Evolutionary conservation across 2,329 filamentous ascomycete genomes (phyloP).

Genomic region (Diaporthe helianthi): DNA sequence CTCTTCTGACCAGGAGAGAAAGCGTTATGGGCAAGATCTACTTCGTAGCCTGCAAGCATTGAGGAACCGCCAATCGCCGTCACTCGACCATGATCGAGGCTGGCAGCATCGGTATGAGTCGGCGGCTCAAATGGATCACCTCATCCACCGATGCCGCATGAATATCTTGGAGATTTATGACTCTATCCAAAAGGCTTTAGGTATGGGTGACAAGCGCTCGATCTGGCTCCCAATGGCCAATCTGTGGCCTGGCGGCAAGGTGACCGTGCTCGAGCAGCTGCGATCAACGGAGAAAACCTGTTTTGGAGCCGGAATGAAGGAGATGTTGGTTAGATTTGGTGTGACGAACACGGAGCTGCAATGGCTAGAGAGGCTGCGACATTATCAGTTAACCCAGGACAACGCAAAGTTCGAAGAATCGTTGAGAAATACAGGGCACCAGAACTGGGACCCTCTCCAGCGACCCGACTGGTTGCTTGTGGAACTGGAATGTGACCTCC

Average conservation of each 20-base stretch:
- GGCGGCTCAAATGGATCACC: background rate
- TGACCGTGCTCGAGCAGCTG: constrained; percentile 56
- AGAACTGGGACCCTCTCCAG: constrained; percentile 61
- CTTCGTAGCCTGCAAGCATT: background rate
- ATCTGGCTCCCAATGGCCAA: constrained; percentile 51
- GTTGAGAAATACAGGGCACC: constrained; percentile 55
- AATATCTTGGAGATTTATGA: background rate
- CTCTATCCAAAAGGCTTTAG: background rate
- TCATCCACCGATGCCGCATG: background rate
- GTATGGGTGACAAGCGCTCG: background rate
- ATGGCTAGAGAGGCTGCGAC: constrained; percentile 51
- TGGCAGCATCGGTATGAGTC: background rate
- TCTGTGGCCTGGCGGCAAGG: constrained; percentile 53
- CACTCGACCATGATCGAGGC: accelerated
- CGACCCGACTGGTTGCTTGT: constrained; percentile 70
- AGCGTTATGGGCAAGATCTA: constrained; percentile 6
- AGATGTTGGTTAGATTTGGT: constrained; percentile 52
- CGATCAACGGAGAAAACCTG: constrained; percentile 41
- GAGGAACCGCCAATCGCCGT: background rate
- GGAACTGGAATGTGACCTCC: constrained; percentile 69
- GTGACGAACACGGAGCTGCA: constrained; percentile 53
- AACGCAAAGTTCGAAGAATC: constrained; percentile 50
- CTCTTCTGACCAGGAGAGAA: background rate
- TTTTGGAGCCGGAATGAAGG: constrained; percentile 47
- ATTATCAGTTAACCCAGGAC: constrained; percentile 40